These are phyloP conservation scores for Trebouxia sp. DNA, from an alignment of 139 green algal species.

Conservation along the genomic window DNA sequence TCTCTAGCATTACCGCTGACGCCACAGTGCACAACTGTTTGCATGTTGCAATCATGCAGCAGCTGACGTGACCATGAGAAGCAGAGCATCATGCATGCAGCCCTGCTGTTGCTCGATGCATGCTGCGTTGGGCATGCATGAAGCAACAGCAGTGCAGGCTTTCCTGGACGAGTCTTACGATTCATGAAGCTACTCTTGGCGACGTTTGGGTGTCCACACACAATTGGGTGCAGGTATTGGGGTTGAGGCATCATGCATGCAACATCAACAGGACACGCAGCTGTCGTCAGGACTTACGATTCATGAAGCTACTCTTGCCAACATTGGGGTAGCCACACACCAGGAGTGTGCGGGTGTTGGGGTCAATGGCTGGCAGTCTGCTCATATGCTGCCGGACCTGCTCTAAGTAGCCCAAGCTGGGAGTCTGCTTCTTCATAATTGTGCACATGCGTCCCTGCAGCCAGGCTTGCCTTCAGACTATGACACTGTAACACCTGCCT, in stretches of 20 bases:
- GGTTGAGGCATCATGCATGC: too few relatives aligned
- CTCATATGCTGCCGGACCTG: conserved; percentile 98
- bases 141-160: too few relatives aligned
- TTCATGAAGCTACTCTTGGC: conserved; percentile 98
- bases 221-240: conserved; percentile 94
- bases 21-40: too few relatives aligned
- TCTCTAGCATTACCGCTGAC: too few relatives aligned
- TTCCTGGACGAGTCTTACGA: conserved; percentile 54
- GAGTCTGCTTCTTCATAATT: conserved; percentile 95
- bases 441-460: conserved; percentile 97
- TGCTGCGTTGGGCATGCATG: too few relatives aligned
- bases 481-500: too few relatives aligned
- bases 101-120: too few relatives aligned
- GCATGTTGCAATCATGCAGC: too few relatives aligned
- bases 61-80: too few relatives aligned
- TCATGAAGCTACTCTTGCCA: conserved; percentile 98
- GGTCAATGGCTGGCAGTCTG: conserved; percentile 96
- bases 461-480: too few relatives aligned
- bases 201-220: conserved; percentile 99
- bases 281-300: conserved; percentile 61
- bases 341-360: conserved; percentile 95
- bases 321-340: conserved; percentile 99
- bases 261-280: too few relatives aligned
- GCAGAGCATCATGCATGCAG: too few relatives aligned
- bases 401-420: conserved; percentile 94